Evolutionary conservation across 1,284 basidiomycete species (phyloP).

Genomic region (Farysia itapuensis): DNA sequence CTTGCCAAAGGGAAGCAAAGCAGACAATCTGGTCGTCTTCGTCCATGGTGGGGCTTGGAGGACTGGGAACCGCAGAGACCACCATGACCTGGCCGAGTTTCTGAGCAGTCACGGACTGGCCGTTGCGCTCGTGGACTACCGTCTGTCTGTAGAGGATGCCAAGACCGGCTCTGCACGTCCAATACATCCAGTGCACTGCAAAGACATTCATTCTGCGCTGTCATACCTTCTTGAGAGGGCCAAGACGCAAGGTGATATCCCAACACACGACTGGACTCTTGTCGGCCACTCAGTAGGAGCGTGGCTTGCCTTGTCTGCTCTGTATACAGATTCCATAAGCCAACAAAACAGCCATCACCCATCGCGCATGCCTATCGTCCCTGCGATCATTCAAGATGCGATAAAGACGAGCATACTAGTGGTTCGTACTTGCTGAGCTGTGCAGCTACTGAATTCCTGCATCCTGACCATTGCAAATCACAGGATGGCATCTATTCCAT

Average conservation of each 20-base stretch:
- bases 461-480: neutral
- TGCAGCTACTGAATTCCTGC: neutral
- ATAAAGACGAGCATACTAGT: slow-evolving; percentile 28
- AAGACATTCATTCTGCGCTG: slow-evolving; percentile 24
- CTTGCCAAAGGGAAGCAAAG: slow-evolving; percentile 2
- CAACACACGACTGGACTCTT: slow-evolving; percentile 6
- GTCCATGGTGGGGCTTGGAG: slow-evolving; percentile 42
- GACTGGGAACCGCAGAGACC: slow-evolving; percentile 18
- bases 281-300: slow-evolving; percentile 37
- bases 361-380: neutral
- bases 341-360: no score
- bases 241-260: slow-evolving; percentile 3
- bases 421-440: slow-evolving; percentile 6
- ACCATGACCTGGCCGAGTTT: slow-evolving; percentile 15
- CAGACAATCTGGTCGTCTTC: slow-evolving; percentile 14
- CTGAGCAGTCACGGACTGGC: slow-evolving; percentile 5
- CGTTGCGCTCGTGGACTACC: slow-evolving; percentile 32
- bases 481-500: slow-evolving; percentile 33
- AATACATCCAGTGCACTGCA: slow-evolving; percentile 20
- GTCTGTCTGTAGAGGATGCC: slow-evolving; percentile 22
- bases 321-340: no score
- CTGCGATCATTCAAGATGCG: neutral
- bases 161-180: slow-evolving; percentile 2
- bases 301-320: slow-evolving; percentile 20
- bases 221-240: slow-evolving; percentile 4